Base-by-base conservation (phyloP, 306 rosid genomes). In the Mimosa bimucronata region DNA sequence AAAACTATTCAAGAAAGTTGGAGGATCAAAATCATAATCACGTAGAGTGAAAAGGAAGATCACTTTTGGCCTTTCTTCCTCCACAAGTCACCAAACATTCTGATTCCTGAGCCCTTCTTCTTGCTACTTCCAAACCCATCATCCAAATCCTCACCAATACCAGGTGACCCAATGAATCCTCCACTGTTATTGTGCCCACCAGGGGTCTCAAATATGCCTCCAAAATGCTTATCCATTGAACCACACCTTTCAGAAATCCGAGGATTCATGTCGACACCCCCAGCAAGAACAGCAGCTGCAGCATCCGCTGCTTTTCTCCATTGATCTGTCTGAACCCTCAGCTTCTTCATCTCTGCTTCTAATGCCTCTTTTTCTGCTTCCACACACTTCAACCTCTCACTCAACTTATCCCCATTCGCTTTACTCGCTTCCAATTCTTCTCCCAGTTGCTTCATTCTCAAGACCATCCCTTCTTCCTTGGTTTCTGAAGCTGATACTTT, bases 241-340 rank as follows among this genome's bases (percentile, higher is more conserved):
- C 94, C 97, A 76, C 97, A 91, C 83, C 98, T 86, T 74, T 88
- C 98, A 1, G 94, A 83, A 46, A 87, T 78, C 79, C 94, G 88
- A 15, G 89, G 90, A 62, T 79, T 87, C 88, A 91, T 87, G 44
- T 88, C 97, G 7, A 80, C 82, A 30, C 85, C 94, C 7, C 98
- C 94, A 8, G 94, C 89, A 40, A 93, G 91, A 55, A 93, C 89
- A 14, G 94, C 89, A 48, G 98, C 98, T 48, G 98, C 98, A 30
- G 98, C 98, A 85, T 93, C 98, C 11, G 98, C 97, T 16, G 98
- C 97, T 83, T 93, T 93, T 50, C 91, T 83, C 98, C 98, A 93
- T 74, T 93, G 98, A 42, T 90, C 98, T 14, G 97, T 93, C 80
- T 91, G 98, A 74, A 91, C 91, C 82, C 92, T 89, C 60, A 93